Evolutionary conservation across 2,329 filamentous ascomycete genomes (phyloP).

Genomic region (Aphanoascus verrucosus): DNA sequence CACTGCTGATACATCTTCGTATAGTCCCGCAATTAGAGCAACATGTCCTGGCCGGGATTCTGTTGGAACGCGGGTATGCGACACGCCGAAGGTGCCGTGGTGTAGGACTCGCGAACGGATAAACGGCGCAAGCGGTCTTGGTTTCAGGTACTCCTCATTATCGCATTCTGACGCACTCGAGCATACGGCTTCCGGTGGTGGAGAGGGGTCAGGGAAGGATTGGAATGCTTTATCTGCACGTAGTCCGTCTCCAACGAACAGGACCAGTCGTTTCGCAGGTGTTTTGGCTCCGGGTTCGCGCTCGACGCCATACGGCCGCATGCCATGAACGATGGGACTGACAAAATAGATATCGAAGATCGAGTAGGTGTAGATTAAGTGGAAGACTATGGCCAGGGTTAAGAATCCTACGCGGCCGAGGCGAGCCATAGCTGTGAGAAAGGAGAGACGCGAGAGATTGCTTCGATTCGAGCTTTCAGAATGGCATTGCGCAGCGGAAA

Average conservation of each 20-base stretch:
- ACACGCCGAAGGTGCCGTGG: slow-evolving; percentile 91
- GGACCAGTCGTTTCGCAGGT: slow-evolving; percentile 78
- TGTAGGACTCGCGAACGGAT: slow-evolving; percentile 78
- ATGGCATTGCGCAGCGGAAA: slow-evolving; percentile 10
- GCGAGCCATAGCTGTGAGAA: slow-evolving; percentile 36
- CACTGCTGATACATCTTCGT: slow-evolving; percentile 95
- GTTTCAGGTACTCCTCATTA: slow-evolving; percentile 50
- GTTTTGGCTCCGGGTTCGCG: slow-evolving; percentile 50
- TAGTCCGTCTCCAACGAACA: slow-evolving; percentile 94
- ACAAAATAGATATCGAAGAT: slow-evolving; percentile 99
- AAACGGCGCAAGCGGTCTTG: slow-evolving; percentile 78
- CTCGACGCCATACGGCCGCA: slow-evolving; percentile 68
- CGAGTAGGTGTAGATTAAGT: slow-evolving; percentile 83
- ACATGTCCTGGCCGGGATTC: slow-evolving; percentile 95
- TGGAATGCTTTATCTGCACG: slow-evolving; percentile 98
- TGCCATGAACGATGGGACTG: slow-evolving; percentile 91
- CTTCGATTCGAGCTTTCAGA: not conserved
- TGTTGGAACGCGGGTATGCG: slow-evolving; percentile 90
- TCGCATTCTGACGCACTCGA: slow-evolving; percentile 40
- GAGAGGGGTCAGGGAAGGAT: slow-evolving; percentile 76
- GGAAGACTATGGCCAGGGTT: slow-evolving; percentile 80
- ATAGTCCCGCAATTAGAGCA: slow-evolving; percentile 87
- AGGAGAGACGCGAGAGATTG: not conserved
- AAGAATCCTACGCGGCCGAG: slow-evolving; percentile 69
- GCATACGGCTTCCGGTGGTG: slow-evolving; percentile 27